Conservation (phyloP, 2,329 filamentous ascomycete genomes). For the Sporothrix luriei region DNA sequence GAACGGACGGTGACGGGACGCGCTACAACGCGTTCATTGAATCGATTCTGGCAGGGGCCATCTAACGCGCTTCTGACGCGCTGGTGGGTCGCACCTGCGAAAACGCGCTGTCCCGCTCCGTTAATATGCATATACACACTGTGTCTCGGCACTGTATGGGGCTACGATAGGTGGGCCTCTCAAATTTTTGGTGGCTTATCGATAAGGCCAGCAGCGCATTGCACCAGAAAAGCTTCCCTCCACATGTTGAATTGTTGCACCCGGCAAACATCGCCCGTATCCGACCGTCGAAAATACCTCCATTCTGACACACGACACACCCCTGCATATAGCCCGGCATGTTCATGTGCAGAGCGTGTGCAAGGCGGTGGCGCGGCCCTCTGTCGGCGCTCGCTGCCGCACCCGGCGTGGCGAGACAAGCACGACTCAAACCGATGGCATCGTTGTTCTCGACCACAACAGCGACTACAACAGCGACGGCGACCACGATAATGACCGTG, state of each 20-base stretch:
- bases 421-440: not conserved
- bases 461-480: not conserved
- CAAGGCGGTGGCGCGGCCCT: constrained; percentile 36
- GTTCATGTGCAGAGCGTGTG: constrained; percentile 47
- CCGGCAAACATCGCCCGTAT: not conserved
- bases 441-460: not conserved
- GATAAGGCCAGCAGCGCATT: constrained; percentile 14
- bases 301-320: not conserved
- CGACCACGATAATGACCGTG: too few relatives aligned
- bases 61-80: constrained; percentile 29
- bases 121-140: not conserved
- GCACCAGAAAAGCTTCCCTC: not conserved
- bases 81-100: constrained; percentile 26
- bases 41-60: constrained; percentile 17
- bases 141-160: constrained; percentile 15
- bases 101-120: constrained; percentile 7
- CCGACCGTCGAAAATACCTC: too few relatives aligned
- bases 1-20: constrained; percentile 21
- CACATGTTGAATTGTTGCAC: constrained; percentile 17
- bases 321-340: constrained; percentile 38
- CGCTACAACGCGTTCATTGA: constrained; percentile 26
- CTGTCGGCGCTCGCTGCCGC: constrained; percentile 8
- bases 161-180: not conserved
- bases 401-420: not conserved
- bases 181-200: constrained; percentile 21